Evolutionary conservation across 768 basidiomycete genomes (phyloP).

Genomic region (Hygrocybe punicea): DNA sequence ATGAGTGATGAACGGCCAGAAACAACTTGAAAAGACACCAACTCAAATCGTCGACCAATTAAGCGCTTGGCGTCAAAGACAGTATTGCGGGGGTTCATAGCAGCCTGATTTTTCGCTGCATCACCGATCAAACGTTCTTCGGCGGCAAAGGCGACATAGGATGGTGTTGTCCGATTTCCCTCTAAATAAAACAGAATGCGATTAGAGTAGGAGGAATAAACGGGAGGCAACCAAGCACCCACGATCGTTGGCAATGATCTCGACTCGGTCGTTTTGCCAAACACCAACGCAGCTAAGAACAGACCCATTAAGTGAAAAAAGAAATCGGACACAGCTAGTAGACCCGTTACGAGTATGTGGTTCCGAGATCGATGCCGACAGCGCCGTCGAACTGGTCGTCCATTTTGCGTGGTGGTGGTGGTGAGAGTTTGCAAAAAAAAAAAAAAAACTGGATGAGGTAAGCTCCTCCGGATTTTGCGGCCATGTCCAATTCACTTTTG

Average conservation of each 20-base stretch:
- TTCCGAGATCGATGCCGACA: slow-evolving; percentile 87
- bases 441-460: slow-evolving; percentile 56
- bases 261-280: slow-evolving; percentile 99
- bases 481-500: background rate
- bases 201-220: background rate
- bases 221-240: background rate
- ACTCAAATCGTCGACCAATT: slow-evolving; percentile 85
- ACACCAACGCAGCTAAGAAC: slow-evolving; percentile 89
- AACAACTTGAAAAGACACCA: slow-evolving; percentile 1
- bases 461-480: slow-evolving; percentile 26
- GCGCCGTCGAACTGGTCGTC: slow-evolving; percentile 94
- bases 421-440: slow-evolving; percentile 44
- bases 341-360: slow-evolving; percentile 80
- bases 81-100: slow-evolving; percentile 96
- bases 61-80: slow-evolving; percentile 99
- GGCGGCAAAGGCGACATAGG: slow-evolving; percentile 93
- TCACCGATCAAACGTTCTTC: slow-evolving; percentile 97
- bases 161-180: slow-evolving; percentile 93
- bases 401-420: slow-evolving; percentile 47
- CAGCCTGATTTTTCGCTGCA: slow-evolving; percentile 98
- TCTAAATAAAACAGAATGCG: slow-evolving; percentile 25
- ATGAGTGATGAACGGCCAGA: background rate
- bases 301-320: slow-evolving; percentile 11
- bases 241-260: slow-evolving; percentile 93
- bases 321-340: slow-evolving; percentile 6